Base-by-base conservation (phyloP, 495 filamentous ascomycete genomes). In the Neurospora sp. region DNA sequence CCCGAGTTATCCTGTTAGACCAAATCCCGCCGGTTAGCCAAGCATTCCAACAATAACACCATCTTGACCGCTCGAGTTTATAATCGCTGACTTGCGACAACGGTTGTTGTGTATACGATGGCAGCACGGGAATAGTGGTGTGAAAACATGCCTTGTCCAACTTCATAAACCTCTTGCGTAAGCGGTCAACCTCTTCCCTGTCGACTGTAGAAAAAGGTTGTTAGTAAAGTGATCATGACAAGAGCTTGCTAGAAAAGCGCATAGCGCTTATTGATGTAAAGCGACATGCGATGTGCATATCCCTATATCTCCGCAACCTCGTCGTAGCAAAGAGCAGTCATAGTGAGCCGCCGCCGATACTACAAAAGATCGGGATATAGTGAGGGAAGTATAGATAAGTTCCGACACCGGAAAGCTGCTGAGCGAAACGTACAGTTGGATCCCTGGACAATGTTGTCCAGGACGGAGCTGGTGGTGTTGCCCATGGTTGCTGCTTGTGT, bases 91-190 rank as follows among this genome's bases (percentile, higher is more conserved):
- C 22, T 61, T 61, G 53, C 22, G 53, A 27, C 22, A 61, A 31
- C 53, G 14, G 53, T 53, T 53, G 8, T 14, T 1, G 22, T 61
- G 5, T 14, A 65, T 35, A 31, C 17, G 53, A 37, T 65, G 14
- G 27, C 12, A 17, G 53, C 2, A 65, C 14, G 48, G 10, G 5
- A 35, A 65, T 35, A 27, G 14, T 17, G 27, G 53, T 65, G 53
- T 35, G 12, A 14, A 65, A 69, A 73, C 84, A 70, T 79, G 95
- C 95, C 89, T 97, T 99, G 81, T 99, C 96, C 61, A 99, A 87
- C 82, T 99, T 99, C 95, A 98, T 98, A 79, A 99, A 99, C 71
- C 95, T 88, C 84, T 98, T 99, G 75, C 93, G 89, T 74, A 99
- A 86, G 73, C 96, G 87, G 77, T 98, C 96, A 38, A 99, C 94